Percentiles rank a stretch among this genome's conserved stretches.
Conservation (phyloP, 441 rosid species). For the California macrophylla region DNA sequence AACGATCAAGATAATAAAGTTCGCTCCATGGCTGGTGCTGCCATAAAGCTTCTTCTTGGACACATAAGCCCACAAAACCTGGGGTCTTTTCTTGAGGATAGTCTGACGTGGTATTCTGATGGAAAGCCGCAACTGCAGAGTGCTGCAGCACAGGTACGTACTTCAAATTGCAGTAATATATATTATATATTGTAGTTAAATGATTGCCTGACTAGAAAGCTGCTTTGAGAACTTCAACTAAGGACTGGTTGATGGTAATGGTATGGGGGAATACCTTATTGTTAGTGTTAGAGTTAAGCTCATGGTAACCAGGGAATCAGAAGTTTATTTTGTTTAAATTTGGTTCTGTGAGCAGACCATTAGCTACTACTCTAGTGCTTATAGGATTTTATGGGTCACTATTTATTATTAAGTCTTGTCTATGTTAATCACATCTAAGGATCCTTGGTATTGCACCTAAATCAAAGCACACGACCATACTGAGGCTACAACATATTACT, state of each 20-base stretch:
- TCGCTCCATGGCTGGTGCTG: slow-evolving; percentile 49
- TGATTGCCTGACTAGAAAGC: background rate
- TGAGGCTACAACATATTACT: background rate
- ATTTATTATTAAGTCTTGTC: background rate
- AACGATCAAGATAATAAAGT: slow-evolving; percentile 58
- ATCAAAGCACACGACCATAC: background rate
- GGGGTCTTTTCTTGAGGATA: slow-evolving; percentile 35
- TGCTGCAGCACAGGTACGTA: slow-evolving; percentile 80
- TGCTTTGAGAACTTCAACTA: background rate
- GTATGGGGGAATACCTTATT: background rate
- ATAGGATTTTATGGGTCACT: background rate
- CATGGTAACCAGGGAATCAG: background rate
- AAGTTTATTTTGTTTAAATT: background rate
- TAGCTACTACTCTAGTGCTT: background rate
- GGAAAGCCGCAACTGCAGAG: slow-evolving; percentile 44
- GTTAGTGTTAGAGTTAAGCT: background rate
- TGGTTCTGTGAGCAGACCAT: background rate
- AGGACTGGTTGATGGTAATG: background rate
- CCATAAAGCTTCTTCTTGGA: slow-evolving; percentile 50
- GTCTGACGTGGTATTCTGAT: slow-evolving; percentile 60
- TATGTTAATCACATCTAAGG: background rate
- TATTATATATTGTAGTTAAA: background rate
- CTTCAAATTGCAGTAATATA: slow-evolving; percentile 5
- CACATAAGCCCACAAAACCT: slow-evolving; percentile 39
- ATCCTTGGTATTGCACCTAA: background rate